phyloP scores from a whole-genome alignment of 495 filamentous ascomycete species.

The Penicillium pancosmium region DNA sequence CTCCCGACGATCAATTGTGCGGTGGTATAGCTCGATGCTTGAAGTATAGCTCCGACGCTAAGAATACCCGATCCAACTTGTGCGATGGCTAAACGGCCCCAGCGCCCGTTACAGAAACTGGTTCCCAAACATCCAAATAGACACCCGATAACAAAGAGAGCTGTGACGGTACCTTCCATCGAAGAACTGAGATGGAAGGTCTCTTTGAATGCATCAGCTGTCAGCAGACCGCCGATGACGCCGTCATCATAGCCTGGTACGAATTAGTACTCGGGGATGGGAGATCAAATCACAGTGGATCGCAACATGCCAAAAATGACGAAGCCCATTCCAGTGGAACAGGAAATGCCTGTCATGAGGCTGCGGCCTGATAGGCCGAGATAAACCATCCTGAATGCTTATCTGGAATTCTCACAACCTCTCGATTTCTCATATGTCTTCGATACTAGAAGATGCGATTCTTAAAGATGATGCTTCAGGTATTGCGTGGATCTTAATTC shows the following conservation, averaged over 20 bases:
- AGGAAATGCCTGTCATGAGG: conserved; percentile 18
- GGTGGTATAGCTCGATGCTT: conserved; percentile 46
- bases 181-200: conserved; percentile 19
- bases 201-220: conserved; percentile 15
- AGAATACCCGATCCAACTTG: conserved; percentile 50
- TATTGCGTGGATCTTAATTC: no score
- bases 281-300: neutral
- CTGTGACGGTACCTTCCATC: conserved; percentile 23
- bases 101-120: conserved; percentile 9
- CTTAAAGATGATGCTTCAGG: no score
- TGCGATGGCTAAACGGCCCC: conserved; percentile 30
- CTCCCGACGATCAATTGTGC: conserved; percentile 48
- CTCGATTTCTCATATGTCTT: no score
- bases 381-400: conserved; percentile 12
- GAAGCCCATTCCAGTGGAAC: conserved; percentile 21
- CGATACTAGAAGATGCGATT: no score
- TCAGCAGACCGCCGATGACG: conserved; percentile 22
- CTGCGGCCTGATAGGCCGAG: conserved; percentile 13
- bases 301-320: conserved; percentile 17
- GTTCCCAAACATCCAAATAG: conserved; percentile 13
- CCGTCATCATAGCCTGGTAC: conserved; percentile 20
- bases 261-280: neutral
- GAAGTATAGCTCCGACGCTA: conserved; percentile 53
- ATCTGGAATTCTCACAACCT: no score
- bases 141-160: conserved; percentile 40